Base-by-base conservation (phyloP, 2,329 filamentous ascomycete species). In the Sclerotinia trifoliorum region DNA sequence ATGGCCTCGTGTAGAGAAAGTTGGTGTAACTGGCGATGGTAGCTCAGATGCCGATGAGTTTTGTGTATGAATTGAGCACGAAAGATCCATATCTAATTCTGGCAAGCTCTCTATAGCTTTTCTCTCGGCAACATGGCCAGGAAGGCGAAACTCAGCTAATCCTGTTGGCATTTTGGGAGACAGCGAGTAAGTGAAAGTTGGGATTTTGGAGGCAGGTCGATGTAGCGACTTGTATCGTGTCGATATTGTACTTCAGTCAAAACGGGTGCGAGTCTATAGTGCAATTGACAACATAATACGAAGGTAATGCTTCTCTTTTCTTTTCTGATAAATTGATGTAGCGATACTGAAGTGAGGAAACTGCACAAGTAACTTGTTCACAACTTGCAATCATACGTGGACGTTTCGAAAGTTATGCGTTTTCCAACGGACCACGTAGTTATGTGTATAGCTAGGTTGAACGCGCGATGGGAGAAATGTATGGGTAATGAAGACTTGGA, bases 1-100 rank as follows among this genome's bases (percentile, higher is more conserved):
- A 78, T 90, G 88, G 46, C 86, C 86, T 69, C 85, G 85, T 60
- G 77, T 74, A 61, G 88, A 79, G 75, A 90, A 91, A 24, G 88
- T 91, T 29, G 90, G 89, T 54, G 90, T 92, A 49, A 89, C 81
- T 64, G 90, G 90, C 26, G 90, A 89, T 17, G 87, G 86, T 72
- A 88, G 82, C 73, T 91, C 90, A 26, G 15, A 83, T 32, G 29
- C 83, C 24, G 85, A 88, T 5, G 84, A 86, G 64, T 75, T 75
- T 52, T 74, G 74, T 19, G 77, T 77, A 64, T 73, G 71, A 58
- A 71, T 75, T 32, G 73, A 73, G 19, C 72, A 73, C 29, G 74
- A 74, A 11, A 77, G 67, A 57, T 79, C 74, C 68, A 74, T 71
- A 39, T 77, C 74, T 11, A 69, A 64, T n/a, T 76, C 75, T 24